Base-by-base conservation (phyloP, 768 basidiomycete species). In the Boletus tylopilopsis region DNA sequence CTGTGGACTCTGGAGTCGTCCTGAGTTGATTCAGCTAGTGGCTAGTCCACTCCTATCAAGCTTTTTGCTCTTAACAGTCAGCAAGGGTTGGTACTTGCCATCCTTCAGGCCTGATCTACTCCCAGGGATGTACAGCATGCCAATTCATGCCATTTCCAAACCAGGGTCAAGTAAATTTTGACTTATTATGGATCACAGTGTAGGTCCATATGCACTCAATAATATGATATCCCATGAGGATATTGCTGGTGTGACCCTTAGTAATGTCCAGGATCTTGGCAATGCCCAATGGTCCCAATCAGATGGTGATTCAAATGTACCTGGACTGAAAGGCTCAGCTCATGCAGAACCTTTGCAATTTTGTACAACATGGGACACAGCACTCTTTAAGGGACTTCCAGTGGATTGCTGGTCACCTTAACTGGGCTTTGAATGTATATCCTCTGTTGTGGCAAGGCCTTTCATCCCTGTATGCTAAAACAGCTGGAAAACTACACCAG, bases 111-210 rank as follows among this genome's bases (percentile, higher is more conserved):
- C 57, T 0, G 45, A 68, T 0, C 44, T 66, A 0, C 34, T 53
- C 0, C 75, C 71, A 0, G 75, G 75, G 0, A 79, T 80, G 76
- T 68, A 71, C 36, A 60, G 55, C 23, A 64, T 68, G 39, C 77
- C 73, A 0, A 56, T 76, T 0, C 56, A 68, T 32, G 68, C 66
- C 1, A 68, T 78, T 0, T 73, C 73, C 0, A 78, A 78, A 45
- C 75, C 73, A 0, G 74, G 74, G 30, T 55, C 62, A 0, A 39
- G 52, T 0, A 72, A 75, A 23, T 73, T 3, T 53, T n/a, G 68
- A 0, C 61, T 79, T 0, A 59, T 79, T 9, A 66, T 60, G 9
- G 60, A 79, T 48, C 76, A 77, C 10, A 69, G 63, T 37, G 60
- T 64, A 0, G 73, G 73, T 0, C 30, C 47, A 0, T 68, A 51